These are phyloP conservation scores for Filobasidium floriforme DNA, from an alignment of 768 basidiomycete species.

Conservation along the genomic window DNA sequence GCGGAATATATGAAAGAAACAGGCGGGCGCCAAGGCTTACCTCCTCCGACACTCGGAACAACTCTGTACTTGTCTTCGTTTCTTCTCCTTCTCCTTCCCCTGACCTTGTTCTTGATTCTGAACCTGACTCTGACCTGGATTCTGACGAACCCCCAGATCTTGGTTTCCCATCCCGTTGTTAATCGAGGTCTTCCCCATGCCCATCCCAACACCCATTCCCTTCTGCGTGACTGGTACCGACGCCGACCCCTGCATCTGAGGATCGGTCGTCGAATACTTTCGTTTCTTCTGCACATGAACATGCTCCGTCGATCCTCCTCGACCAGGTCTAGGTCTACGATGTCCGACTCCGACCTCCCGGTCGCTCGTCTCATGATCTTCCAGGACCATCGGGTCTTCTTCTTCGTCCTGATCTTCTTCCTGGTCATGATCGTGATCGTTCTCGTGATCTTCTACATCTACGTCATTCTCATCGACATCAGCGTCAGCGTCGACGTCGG, in stretches of 20 bases:
- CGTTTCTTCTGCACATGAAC: no score
- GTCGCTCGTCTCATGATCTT: neutral
- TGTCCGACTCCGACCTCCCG: neutral
- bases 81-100: slow-evolving; percentile 29
- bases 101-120: neutral
- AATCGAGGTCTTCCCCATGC: no score
- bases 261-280: no score
- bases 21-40: neutral
- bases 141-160: no score
- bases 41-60: slow-evolving; percentile 43
- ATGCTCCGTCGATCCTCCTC: neutral
- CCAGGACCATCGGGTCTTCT: neutral
- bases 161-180: no score
- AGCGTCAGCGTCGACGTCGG: no score
- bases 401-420: neutral
- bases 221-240: no score
- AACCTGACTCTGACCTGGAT: neutral
- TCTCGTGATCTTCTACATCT: neutral
- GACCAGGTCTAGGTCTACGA: neutral
- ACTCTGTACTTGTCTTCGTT: slow-evolving; percentile 42
- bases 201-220: no score
- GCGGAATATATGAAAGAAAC: no score
- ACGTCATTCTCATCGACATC: no score
- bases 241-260: no score
- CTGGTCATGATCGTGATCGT: neutral